phyloP scores from a whole-genome alignment of 306 rosid genomes.

The Cucumis sativus region Cucumber_9930_V3 NC_026657.2:34502501-34503000 shows the following conservation, averaged over 20 bases:
- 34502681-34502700: slow-evolving; percentile 60
- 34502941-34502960: not conserved
- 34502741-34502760: slow-evolving; percentile 77
- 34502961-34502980: not conserved
- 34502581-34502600: not conserved
- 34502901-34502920: not conserved
- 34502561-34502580: not conserved
- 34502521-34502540: too few relatives aligned
- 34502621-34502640: not conserved
- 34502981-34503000: too few relatives aligned
- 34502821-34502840: slow-evolving; percentile 64
- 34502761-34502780: slow-evolving; percentile 68
- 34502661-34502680: slow-evolving; percentile 80
- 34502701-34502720: slow-evolving; percentile 68
- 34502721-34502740: slow-evolving; percentile 52
- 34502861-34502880: too few relatives aligned
- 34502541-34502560: not conserved
- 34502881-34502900: too few relatives aligned
- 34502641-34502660: slow-evolving; percentile 19
- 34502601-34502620: not conserved
- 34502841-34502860: slow-evolving; percentile 53
- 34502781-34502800: slow-evolving; percentile 10
- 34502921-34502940: not conserved
- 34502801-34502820: slow-evolving; percentile 33
- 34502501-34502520: too few relatives aligned